Base-by-base conservation (phyloP, 306 rosid genomes). In the Cicer pinnatifidum region DNA sequence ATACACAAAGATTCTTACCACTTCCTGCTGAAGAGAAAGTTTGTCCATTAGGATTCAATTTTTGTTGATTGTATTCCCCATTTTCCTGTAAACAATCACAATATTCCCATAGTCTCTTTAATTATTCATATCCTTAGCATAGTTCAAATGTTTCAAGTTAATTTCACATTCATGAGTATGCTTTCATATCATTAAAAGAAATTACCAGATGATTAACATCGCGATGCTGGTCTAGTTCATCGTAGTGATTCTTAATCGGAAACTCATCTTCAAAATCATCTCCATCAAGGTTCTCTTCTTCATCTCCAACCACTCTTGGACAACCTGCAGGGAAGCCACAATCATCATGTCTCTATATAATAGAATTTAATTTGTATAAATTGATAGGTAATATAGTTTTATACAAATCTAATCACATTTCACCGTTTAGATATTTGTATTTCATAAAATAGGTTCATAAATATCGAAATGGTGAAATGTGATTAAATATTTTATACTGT, bases 251-350 rank as follows among this genome's bases (percentile, higher is more conserved):
- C 87, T 90, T 90, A n/a, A 75, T 73, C 69, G 78, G 88, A 78
- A 89, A 91, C 15, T 94, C 98, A n/a, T 91, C 96, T 3, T 91
- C 98, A 63, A 86, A 85, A 82, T 94, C 98, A 82, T 89, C 98
- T 3, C 79, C 90, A 41, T 91, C 98, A 9, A 83, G 76, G 73
- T 73, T 77, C 2, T 91, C 97, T 5, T 91, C 97, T 11, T 89
- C 99, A 53, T 91, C 99, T 50, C 97, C 97, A 19, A 58, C 86
- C 51, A 89, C 91, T 86, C 99, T 86, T 11, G 99, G 93, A 84
- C 88, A 94, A 61, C 97, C 97, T 93, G 75, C 64, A 69, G 8
- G 45, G 57, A 75, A 63, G 23, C 38, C 72, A 75, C 58, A 58
- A 59, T 57, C 62, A 75, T 60, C 19, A 28, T 28, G 5, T 28